phyloP scores from a whole-genome alignment of 129 eudicot species.

The Centella asiatica region DNA sequence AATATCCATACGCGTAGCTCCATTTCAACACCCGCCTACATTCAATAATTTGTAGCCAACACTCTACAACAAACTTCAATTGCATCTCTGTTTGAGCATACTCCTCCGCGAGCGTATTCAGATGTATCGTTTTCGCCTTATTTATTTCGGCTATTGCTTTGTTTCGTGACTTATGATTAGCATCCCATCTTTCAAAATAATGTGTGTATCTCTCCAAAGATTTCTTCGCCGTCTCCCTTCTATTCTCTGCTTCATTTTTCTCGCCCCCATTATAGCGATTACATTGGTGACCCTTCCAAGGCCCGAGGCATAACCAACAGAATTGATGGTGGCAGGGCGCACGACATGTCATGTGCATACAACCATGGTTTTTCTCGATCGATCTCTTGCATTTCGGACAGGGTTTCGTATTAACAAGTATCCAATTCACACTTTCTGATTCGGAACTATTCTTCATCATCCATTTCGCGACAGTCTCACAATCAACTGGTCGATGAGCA shows the following conservation, averaged over 20 bases:
- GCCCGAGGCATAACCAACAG: constrained; percentile 29
- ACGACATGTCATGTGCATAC: constrained; percentile 22
- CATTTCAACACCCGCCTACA: constrained; percentile 48
- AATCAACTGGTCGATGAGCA: constrained; percentile 47
- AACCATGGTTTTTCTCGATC: constrained; percentile 23
- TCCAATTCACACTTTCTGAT: constrained; percentile 35
- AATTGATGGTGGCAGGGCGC: constrained; percentile 27
- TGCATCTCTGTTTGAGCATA: constrained; percentile 1
- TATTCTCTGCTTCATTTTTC: too few species aligned
- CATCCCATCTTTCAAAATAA: too few species aligned
- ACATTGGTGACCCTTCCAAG: not conserved
- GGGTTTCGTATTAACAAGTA: constrained; percentile 27
- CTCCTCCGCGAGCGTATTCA: not conserved
- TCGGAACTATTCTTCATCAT: constrained; percentile 25
- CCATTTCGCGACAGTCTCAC: constrained; percentile 37
- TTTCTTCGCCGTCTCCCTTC: too few species aligned
- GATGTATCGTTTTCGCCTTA: not conserved
- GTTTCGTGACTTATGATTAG: not conserved
- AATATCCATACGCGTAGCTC: constrained; percentile 48
- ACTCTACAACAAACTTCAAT: constrained; percentile 30
- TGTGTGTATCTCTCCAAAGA: not conserved
- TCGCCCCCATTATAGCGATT: too few species aligned
- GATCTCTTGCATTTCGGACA: constrained; percentile 33
- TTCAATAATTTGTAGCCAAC: constrained; percentile 40
- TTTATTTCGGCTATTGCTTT: not conserved